These are phyloP conservation scores for Pelargonium cotyledonis DNA, from an alignment of 441 rosid species.

Conservation along the genomic window DNA sequence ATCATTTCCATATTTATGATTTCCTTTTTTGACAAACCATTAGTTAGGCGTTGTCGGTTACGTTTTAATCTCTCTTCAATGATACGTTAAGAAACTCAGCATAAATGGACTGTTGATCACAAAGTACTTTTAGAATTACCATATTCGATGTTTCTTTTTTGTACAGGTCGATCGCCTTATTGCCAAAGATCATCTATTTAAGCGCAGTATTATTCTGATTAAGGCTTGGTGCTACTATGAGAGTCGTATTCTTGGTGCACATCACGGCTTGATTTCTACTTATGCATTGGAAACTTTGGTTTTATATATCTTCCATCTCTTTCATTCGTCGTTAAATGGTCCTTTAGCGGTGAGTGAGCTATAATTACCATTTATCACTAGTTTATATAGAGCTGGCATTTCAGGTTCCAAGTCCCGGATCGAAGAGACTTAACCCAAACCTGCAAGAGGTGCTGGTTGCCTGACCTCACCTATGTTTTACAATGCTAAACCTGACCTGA, in stretches of 20 bases:
- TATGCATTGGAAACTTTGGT: conserved; percentile 91
- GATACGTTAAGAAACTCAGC: background rate
- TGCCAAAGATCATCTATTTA: conserved; percentile 78
- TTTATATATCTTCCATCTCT: conserved; percentile 72
- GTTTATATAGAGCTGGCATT: background rate
- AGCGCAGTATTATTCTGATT: conserved; percentile 74
- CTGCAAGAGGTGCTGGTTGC: background rate
- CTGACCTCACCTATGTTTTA: no score
- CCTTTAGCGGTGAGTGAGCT: conserved; percentile 68
- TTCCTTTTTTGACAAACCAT: background rate
- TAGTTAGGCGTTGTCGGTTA: background rate
- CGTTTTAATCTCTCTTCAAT: background rate
- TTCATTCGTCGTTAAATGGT: conserved; percentile 64
- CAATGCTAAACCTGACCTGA: no score
- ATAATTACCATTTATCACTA: conserved; percentile 14
- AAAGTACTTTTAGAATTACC: conserved; percentile 18
- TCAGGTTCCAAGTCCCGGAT: background rate
- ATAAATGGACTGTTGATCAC: background rate
- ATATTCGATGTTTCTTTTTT: conserved; percentile 13
- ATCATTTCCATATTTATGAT: background rate
- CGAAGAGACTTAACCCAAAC: conserved; percentile 15
- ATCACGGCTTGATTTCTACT: conserved; percentile 82
- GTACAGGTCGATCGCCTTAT: conserved; percentile 58
- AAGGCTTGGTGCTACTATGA: conserved; percentile 97
- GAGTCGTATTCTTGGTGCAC: conserved; percentile 93